Conservation (phyloP, 805 yeast genomes). For the Kodamaea neixiangensis region DNA sequence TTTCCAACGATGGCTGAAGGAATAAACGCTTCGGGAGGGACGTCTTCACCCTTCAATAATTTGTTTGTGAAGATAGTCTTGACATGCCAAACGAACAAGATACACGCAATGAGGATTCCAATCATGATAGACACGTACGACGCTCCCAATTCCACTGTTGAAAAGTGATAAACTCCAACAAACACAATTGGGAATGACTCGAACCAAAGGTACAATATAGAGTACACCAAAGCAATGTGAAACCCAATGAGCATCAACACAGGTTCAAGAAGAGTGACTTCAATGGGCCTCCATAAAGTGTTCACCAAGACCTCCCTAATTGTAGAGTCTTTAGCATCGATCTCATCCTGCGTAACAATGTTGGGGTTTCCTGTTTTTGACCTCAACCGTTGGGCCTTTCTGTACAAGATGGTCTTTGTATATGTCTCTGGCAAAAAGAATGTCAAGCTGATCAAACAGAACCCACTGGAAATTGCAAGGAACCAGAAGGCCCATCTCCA, state of each 20-base stretch:
- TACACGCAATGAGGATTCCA: conserved; percentile 38
- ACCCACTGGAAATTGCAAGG: conserved; percentile 42
- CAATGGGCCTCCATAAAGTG: conserved; percentile 50
- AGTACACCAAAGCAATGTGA: conserved; percentile 54
- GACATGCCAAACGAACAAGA: conserved; percentile 12
- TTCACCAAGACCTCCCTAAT: conserved; percentile 19
- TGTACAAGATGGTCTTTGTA: conserved; percentile 43
- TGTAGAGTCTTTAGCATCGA: conserved; percentile 26
- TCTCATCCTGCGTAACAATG: conserved; percentile 43
- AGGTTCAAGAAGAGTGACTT: conserved; percentile 54
- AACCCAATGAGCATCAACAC: conserved; percentile 52
- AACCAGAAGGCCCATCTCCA: conserved; percentile 63
- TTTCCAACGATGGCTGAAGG: conserved; percentile 25
- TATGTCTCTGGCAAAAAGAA: conserved; percentile 51
- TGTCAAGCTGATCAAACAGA: conserved; percentile 33
- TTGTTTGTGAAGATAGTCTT: conserved; percentile 15
- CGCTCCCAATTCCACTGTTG: conserved; percentile 47
- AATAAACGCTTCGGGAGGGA: conserved; percentile 20
- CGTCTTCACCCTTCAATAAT: conserved; percentile 13
- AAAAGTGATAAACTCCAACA: conserved; percentile 45
- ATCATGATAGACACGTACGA: conserved; percentile 50
- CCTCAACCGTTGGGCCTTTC: conserved; percentile 52
- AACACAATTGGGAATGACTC: conserved; percentile 65
- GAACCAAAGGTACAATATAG: conserved; percentile 55
- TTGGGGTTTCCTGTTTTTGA: conserved; percentile 49